These are phyloP conservation scores for Lycium ferocissimum DNA, from an alignment of 257 asterid genomes.

Conservation along the genomic window DNA sequence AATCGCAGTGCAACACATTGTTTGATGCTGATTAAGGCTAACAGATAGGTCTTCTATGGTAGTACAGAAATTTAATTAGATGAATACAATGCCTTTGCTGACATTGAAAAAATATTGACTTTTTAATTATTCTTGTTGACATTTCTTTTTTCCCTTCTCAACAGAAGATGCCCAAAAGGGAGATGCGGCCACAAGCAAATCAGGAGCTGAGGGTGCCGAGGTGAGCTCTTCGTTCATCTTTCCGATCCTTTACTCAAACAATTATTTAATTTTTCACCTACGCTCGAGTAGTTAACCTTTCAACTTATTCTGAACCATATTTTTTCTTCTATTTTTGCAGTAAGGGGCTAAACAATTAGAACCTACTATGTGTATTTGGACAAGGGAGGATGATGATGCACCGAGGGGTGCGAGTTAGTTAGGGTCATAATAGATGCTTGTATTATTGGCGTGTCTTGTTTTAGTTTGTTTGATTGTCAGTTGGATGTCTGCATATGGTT, in stretches of 20 bases:
- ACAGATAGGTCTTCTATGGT: neutral
- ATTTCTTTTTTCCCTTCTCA: neutral
- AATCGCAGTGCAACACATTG: neutral
- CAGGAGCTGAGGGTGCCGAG: conserved; percentile 1
- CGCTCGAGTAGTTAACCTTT: neutral
- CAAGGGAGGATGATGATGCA: conserved; percentile 12
- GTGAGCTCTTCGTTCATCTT: neutral
- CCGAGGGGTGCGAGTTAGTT: neutral
- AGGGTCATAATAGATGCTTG: neutral
- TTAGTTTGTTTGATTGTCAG: neutral
- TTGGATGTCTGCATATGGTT: neutral
- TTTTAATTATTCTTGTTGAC: neutral
- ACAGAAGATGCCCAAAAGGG: conserved; percentile 26
- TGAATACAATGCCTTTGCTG: neutral
- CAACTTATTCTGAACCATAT: neutral
- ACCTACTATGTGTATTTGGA: neutral
- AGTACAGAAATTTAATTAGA: neutral
- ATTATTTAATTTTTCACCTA: neutral
- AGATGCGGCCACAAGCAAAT: conserved; percentile 8
- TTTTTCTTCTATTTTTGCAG: neutral
- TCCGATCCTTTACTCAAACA: neutral
- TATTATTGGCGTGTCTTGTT: neutral
- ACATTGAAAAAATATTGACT: neutral
- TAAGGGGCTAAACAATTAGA: neutral
- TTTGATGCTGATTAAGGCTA: neutral